Evolutionary conservation across 2,329 filamentous ascomycete genomes (phyloP), one percentile per base, ranked within the genome.

Genomic region (Aspergillus sp.): DNA sequence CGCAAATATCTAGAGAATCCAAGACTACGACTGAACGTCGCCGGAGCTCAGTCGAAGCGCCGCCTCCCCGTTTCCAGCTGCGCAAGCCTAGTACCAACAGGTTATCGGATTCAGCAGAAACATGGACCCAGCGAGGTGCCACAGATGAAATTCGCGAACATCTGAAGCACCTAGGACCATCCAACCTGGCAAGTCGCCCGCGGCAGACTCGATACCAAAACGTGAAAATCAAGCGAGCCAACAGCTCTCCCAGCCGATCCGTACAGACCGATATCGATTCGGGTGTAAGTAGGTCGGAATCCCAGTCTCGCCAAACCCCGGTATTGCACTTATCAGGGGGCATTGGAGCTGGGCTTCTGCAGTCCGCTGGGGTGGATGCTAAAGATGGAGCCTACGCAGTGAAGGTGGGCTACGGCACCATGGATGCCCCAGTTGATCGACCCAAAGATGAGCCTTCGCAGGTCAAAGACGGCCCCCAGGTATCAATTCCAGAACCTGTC

Each of bases 361-460:
- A 65, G 41, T 73, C 73, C 35, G 76, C 79, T 29, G 79, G 76
- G 7, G 68, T 72, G 27, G 76, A 79, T 7, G 79, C 79, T 2
- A 83, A 80, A 51, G 83, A 86, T 56, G 85, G 82, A 31, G 79
- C 82, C 2, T 79, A 83, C 52, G 82, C 79, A 27, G 57, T 86
- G 8, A 71, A 75, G 39, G 67, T 74, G 45, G 75, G 70, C 33
- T 81, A 82, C 54, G 78, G 78, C 27, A 72, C 74, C 32, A 64
- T 73, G 27, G 47, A 10, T 47, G 32, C 52, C 46, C 40, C 60
- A 59, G 30, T 57, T 36, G 46, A 53, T 10, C 57, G 51, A 27
- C 36, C 45, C 32, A 59, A 58, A 31, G 50, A 57, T 27, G 56
- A 47, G 42, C 52, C 8, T 43, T 52, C 9, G 56, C 54, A 37